Conservation (phyloP, 345 rosid species). For the Sisymbrium irio region DNA sequence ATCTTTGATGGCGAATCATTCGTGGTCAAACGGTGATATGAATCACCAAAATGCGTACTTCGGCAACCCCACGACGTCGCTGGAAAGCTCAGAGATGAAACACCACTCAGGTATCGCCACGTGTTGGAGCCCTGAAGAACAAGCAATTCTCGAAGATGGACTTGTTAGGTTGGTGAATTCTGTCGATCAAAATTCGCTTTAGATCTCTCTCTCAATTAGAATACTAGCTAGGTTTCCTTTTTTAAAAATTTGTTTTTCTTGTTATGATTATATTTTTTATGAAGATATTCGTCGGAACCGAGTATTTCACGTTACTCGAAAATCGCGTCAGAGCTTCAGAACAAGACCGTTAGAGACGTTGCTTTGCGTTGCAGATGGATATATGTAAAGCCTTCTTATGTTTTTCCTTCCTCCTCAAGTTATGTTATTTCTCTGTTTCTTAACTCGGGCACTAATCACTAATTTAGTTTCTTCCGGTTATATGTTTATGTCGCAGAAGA, state of each 20-base stretch:
- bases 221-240: background rate
- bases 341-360: constrained; percentile 74
- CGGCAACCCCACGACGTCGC: background rate
- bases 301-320: constrained; percentile 52
- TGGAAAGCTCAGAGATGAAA: background rate
- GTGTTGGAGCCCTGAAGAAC: constrained; percentile 1
- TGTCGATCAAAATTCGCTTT: background rate
- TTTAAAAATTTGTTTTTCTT: too few species aligned
- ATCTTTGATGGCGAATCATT: constrained; percentile 5
- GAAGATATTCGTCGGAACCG: constrained; percentile 49
- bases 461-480: background rate
- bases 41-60: background rate
- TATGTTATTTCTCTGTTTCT: background rate
- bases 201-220: background rate
- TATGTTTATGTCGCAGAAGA: constrained; percentile 42
- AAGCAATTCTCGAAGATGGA: background rate
- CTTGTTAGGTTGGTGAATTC: constrained; percentile 13
- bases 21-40: background rate
- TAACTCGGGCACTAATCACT: background rate
- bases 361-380: constrained; percentile 79
- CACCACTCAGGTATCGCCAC: background rate
- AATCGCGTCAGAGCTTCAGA: constrained; percentile 49
- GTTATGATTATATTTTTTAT: background rate
- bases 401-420: background rate
- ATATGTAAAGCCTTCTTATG: constrained; percentile 37